A percentile compares a stretch with the other conserved stretches of the same genome.
Evolutionary conservation across 2,329 filamentous ascomycete species (phyloP).

Genomic region (Botrytis aclada): DNA sequence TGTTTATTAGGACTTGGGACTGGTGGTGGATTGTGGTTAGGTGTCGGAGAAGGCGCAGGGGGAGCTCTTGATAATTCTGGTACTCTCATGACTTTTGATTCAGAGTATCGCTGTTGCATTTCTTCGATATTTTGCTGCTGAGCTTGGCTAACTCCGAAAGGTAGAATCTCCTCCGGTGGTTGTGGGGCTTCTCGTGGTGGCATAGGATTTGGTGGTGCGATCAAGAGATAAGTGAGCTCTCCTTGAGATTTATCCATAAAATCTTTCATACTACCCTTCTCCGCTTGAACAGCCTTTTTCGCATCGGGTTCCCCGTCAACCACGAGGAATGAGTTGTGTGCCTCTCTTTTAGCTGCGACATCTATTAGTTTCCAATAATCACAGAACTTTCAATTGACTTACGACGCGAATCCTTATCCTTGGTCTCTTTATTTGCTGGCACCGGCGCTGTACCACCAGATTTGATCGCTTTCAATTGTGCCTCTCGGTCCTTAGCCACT

Average conservation of each 20-base stretch:
- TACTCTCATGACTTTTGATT: constrained; percentile 58
- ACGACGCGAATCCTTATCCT: constrained; percentile 58
- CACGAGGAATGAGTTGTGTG: constrained; percentile 41
- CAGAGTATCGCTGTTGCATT: constrained; percentile 38
- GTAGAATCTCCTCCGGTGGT: constrained; percentile 54
- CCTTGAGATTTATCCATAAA: constrained; percentile 64
- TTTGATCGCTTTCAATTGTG: constrained; percentile 58
- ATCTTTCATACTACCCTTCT: constrained; percentile 54
- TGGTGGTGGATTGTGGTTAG: constrained; percentile 59
- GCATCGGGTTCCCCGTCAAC: constrained; percentile 48
- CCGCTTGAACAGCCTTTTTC: constrained; percentile 33
- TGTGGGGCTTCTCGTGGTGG: constrained; percentile 63
- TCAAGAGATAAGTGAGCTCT: constrained; percentile 67
- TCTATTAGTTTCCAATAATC: constrained; percentile 11
- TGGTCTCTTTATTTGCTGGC: constrained; percentile 46
- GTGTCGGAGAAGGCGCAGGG: constrained; percentile 42
- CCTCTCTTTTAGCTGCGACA: constrained; percentile 19
- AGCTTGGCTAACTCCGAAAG: constrained; percentile 45
- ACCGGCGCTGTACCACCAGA: constrained; percentile 42
- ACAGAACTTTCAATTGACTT: constrained; percentile 33
- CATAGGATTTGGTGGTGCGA: constrained; percentile 62
- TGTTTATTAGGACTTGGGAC: constrained; percentile 43
- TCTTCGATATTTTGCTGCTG: constrained; percentile 40
- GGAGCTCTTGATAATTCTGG: constrained; percentile 47
- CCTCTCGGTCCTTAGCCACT: constrained; percentile 80